phyloP scores from a whole-genome alignment of 352 stramenopile species.

The Phytopythium cucurbitacearum region DNA sequence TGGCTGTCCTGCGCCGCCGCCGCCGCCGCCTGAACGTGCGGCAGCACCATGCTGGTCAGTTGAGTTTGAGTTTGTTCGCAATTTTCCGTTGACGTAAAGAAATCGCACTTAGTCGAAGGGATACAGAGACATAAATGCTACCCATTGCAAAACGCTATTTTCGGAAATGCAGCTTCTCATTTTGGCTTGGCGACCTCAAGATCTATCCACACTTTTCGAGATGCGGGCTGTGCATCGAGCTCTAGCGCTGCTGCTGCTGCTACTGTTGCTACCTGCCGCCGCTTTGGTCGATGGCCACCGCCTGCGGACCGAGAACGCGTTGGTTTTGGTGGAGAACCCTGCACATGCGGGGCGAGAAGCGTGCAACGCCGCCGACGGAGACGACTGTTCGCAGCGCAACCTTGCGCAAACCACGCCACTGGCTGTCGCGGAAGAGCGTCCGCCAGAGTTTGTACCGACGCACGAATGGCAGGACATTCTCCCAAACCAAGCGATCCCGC shows the following conservation, averaged over 20 bases:
- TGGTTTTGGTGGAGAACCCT: conserved; percentile 12
- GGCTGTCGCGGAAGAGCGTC: background rate
- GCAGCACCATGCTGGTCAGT: conserved; percentile 11
- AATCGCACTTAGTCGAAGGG: background rate
- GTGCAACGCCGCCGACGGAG: conserved; percentile 9
- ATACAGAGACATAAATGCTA: background rate
- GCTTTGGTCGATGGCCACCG: conserved; percentile 6
- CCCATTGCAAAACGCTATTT: background rate
- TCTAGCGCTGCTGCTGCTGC: background rate
- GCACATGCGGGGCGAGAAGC: conserved; percentile 9
- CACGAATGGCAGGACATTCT: conserved; percentile 56
- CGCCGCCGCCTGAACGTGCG: conserved; percentile 31
- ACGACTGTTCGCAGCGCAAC: conserved; percentile 5
- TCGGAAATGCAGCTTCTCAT: too few species aligned
- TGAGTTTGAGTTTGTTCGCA: conserved; percentile 3
- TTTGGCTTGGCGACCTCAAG: background rate
- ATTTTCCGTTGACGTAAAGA: conserved; percentile 4
- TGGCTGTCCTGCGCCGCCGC: conserved; percentile 33
- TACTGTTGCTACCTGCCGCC: background rate
- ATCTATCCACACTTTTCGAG: background rate
- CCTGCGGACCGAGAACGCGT: conserved; percentile 5
- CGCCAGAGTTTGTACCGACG: conserved; percentile 61
- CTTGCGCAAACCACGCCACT: too few species aligned
- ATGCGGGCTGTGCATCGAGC: background rate
- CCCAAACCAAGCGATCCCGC: conserved; percentile 42